Conservation (phyloP, 2,329 filamentous ascomycete species). For the Dothideomycetidae sp. region DNA sequence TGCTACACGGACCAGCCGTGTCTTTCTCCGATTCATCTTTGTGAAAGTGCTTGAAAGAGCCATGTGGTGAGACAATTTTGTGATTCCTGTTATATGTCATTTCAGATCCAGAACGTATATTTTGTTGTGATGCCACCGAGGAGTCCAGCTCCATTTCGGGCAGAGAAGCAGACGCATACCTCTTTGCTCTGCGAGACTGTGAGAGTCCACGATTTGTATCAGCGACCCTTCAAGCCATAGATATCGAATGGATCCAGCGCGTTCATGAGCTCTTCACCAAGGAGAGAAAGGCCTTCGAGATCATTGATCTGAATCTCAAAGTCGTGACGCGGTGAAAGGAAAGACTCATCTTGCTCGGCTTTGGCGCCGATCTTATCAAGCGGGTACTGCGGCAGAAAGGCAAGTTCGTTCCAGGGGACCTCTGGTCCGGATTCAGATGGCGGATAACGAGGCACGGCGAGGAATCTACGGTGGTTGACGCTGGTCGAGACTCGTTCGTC, state of each 20-base stretch:
- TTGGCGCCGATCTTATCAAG: conserved; percentile 25
- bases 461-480: conserved; percentile 28
- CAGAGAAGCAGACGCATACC: too few relatives aligned
- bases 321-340: not conserved
- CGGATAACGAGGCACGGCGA: conserved; percentile 29
- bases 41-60: too few relatives aligned
- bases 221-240: too few relatives aligned
- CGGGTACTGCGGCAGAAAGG: conserved; percentile 23
- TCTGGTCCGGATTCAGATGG: conserved; percentile 27
- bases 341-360: conserved; percentile 1
- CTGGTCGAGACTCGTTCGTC: conserved; percentile 33
- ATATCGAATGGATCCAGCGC: conserved; percentile 15
- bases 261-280: conserved; percentile 16
- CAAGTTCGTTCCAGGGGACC: conserved; percentile 29
- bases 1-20: too few relatives aligned
- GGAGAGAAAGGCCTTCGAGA: conserved; percentile 13
- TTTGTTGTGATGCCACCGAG: too few relatives aligned
- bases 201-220: too few relatives aligned
- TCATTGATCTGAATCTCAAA: conserved; percentile 10
- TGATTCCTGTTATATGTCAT: too few relatives aligned
- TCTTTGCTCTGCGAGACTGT: too few relatives aligned
- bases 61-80: too few relatives aligned
- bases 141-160: too few relatives aligned
- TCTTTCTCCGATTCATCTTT: too few relatives aligned
- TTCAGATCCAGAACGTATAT: too few relatives aligned